These are phyloP conservation scores for Coemansia sp. DNA, from an alignment of 192 early-diverging fungal species.

Conservation along the genomic window DNA sequence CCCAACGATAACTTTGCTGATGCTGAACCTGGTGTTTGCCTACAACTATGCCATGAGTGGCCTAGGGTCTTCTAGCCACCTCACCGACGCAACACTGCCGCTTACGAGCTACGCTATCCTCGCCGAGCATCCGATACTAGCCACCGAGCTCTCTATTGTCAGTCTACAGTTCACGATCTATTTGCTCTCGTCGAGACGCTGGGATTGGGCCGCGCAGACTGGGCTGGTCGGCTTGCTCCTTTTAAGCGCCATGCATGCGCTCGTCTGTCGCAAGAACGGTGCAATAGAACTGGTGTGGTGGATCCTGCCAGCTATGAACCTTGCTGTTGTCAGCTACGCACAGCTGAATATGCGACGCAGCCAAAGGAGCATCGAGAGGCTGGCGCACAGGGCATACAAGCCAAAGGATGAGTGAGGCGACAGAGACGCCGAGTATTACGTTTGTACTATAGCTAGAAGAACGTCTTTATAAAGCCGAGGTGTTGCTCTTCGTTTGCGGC, in stretches of 20 bases:
- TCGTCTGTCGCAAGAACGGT: conserved; percentile 19
- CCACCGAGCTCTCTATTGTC: conserved; percentile 39
- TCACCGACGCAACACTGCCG: conserved; percentile 16
- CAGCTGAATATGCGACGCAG: conserved; percentile 50
- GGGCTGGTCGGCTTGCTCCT: conserved; percentile 1
- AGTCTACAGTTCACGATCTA: conserved; percentile 40
- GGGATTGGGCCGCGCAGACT: conserved; percentile 15
- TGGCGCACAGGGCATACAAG: conserved; percentile 15
- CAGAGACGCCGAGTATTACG: not conserved
- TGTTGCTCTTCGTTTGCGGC: not conserved
- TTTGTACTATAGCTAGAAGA: not conserved
- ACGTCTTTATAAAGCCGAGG: not conserved
- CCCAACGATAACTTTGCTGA: conserved; percentile 25
- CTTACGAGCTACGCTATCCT: conserved; percentile 16
- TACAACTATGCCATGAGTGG: conserved; percentile 34
- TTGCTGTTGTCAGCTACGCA: conserved; percentile 26
- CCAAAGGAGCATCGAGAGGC: conserved; percentile 14
- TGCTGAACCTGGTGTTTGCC: conserved; percentile 39
- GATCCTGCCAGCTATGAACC: conserved; percentile 29
- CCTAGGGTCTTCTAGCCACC: conserved; percentile 4
- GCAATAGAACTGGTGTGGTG: conserved; percentile 34
- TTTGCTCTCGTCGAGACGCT: conserved; percentile 33
- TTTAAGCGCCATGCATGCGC: conserved; percentile 11
- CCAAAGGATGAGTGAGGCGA: conserved; percentile 22
- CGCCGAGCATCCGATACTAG: conserved; percentile 30